Evolutionary conservation across 2,329 filamentous ascomycete genomes (phyloP).

Genomic region (Diplodia sapinea): DNA sequence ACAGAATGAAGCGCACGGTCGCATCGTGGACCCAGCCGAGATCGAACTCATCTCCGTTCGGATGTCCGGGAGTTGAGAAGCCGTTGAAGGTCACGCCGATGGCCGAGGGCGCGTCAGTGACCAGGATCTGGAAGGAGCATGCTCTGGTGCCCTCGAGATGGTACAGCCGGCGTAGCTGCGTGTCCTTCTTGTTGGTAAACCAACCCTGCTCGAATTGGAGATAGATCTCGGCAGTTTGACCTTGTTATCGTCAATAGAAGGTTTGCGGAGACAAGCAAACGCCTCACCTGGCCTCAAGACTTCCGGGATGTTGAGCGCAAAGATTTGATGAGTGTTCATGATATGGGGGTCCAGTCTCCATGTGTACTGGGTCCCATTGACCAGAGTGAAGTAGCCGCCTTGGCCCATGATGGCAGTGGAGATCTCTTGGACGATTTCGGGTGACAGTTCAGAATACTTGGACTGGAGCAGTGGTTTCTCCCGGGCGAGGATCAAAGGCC

Average conservation of each 20-base stretch:
- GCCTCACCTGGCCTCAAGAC: background rate
- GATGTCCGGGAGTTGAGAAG: background rate
- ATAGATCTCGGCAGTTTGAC: background rate
- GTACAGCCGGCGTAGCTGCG: background rate
- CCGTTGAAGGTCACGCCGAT: background rate
- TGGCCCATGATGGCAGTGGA: conserved; percentile 12
- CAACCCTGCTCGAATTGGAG: background rate
- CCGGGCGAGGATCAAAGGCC: no score
- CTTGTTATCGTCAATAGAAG: background rate
- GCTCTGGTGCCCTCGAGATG: background rate
- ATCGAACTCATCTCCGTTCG: background rate
- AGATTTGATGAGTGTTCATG: conserved; percentile 42
- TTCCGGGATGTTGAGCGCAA: no score
- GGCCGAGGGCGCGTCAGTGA: background rate
- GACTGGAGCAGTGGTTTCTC: no score
- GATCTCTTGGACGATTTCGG: no score
- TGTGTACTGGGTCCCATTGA: conserved; percentile 50
- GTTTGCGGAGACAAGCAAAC: background rate
- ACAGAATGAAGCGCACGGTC: conserved; percentile 47
- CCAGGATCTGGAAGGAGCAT: background rate
- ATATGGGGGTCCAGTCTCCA: conserved; percentile 46
- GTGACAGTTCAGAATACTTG: no score
- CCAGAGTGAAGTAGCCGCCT: conserved; percentile 44
- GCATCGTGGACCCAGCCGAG: conserved; percentile 46
- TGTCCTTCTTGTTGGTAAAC: background rate